These are phyloP conservation scores for Fraxinus sp. DNA, from an alignment of 305 asterid species.

Conservation along the genomic window DNA sequence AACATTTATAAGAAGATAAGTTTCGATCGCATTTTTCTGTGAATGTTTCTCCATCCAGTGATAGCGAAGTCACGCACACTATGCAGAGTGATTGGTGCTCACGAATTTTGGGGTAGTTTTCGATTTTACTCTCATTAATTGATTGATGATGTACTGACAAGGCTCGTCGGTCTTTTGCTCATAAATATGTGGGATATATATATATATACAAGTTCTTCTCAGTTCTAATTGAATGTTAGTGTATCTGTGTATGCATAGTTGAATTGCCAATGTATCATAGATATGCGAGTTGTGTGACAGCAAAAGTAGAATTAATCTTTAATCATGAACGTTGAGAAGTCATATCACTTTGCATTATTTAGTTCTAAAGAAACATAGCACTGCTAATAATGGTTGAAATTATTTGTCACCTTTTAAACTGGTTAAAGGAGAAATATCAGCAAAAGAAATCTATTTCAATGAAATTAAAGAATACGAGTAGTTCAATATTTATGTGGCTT, in stretches of 20 bases:
- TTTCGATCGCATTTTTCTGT: background rate
- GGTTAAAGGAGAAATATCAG: background rate
- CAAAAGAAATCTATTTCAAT: background rate
- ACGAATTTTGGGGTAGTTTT: background rate
- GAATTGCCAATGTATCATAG: background rate
- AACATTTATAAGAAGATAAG: background rate
- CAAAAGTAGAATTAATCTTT: too few relatives aligned
- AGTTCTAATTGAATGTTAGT: background rate
- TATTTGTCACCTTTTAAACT: background rate
- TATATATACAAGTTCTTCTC: background rate
- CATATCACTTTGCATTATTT: background rate
- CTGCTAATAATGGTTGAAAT: background rate
- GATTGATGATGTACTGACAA: background rate
- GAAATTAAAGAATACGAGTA: background rate
- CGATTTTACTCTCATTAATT: background rate
- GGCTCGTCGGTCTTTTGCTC: background rate
- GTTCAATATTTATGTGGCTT: slow-evolving; percentile 16
- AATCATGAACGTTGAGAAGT: background rate
- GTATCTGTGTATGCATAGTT: background rate
- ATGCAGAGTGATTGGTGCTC: background rate
- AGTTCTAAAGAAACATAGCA: background rate
- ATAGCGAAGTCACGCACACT: background rate
- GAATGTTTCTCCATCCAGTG: background rate
- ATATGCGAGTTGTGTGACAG: background rate
- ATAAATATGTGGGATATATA: background rate